phyloP scores from a whole-genome alignment of 2,329 filamentous ascomycete genomes.

The Fusarium ambrosium region DNA sequence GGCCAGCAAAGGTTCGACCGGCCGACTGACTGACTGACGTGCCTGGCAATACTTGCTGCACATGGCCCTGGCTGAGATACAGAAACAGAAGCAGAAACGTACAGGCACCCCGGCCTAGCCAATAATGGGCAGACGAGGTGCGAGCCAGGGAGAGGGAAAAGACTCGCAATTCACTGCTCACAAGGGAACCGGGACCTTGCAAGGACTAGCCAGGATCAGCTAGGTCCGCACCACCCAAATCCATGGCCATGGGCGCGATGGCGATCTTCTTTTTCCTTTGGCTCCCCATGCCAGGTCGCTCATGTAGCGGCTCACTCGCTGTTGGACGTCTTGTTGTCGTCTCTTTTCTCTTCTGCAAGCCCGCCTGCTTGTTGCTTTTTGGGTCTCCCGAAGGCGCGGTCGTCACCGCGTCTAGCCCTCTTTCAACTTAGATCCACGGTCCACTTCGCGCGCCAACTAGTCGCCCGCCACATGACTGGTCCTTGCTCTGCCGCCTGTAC shows the following conservation, averaged over 20 bases:
- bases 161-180: constrained; percentile 28
- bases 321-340: constrained; percentile 34
- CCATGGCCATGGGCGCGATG: constrained; percentile 46
- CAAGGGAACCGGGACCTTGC: constrained; percentile 32
- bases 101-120: constrained; percentile 1
- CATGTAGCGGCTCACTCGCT: constrained; percentile 16
- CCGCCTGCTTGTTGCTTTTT: constrained; percentile 43
- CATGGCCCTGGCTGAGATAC: neutral
- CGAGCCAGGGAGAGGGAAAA: constrained; percentile 8
- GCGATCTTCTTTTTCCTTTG: constrained; percentile 45
- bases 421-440: constrained; percentile 38
- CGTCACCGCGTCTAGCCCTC: constrained; percentile 38
- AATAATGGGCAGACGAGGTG: neutral
- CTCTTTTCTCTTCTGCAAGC: constrained; percentile 46
- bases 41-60: constrained; percentile 2
- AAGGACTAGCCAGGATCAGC: constrained; percentile 40
- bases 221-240: constrained; percentile 47
- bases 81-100: constrained; percentile 3
- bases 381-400: constrained; percentile 33
- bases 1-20: constrained; percentile 24
- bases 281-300: constrained; percentile 27
- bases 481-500: constrained; percentile 34
- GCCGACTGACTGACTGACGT: neutral
- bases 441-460: constrained; percentile 41
- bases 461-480: constrained; percentile 34